These are phyloP conservation scores for Claviceps digitariae DNA, from an alignment of 2,329 filamentous ascomycete genomes.

Conservation along the genomic window DNA sequence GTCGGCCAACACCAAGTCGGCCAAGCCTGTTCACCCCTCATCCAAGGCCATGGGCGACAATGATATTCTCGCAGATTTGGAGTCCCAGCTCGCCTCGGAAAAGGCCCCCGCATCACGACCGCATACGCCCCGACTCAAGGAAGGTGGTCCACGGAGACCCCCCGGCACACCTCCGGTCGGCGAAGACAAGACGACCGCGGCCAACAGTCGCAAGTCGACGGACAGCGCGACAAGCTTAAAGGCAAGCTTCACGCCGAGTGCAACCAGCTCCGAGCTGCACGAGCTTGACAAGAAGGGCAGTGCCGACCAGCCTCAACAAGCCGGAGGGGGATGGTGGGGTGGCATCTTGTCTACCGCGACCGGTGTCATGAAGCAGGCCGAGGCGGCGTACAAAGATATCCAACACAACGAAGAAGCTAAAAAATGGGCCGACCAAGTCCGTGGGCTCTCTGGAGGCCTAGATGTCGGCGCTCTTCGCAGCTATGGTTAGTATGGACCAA, in stretches of 20 bases:
- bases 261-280: conserved; percentile 47
- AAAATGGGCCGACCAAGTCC: conserved; percentile 89
- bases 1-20: conserved; percentile 24
- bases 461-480: conserved; percentile 64
- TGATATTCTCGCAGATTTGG: conserved; percentile 78
- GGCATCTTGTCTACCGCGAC: conserved; percentile 71
- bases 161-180: conserved; percentile 39
- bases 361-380: conserved; percentile 82
- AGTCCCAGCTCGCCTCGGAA: conserved; percentile 55
- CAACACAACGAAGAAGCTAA: conserved; percentile 94
- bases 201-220: conserved; percentile 51
- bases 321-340: conserved; percentile 76
- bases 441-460: conserved; percentile 36
- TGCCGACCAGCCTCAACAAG: conserved; percentile 26
- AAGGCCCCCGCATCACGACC: conserved; percentile 58
- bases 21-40: conserved; percentile 35
- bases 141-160: conserved; percentile 29
- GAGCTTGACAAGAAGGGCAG: conserved; percentile 40
- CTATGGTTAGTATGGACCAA: conserved; percentile 18
- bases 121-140: conserved; percentile 64
- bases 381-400: conserved; percentile 86
- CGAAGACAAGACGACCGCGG: conserved; percentile 45
- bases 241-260: conserved; percentile 57
- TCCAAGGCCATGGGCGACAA: conserved; percentile 41
- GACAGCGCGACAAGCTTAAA: conserved; percentile 64